Conservation (phyloP, 768 basidiomycete genomes). For the Mycena galericulata region DNA sequence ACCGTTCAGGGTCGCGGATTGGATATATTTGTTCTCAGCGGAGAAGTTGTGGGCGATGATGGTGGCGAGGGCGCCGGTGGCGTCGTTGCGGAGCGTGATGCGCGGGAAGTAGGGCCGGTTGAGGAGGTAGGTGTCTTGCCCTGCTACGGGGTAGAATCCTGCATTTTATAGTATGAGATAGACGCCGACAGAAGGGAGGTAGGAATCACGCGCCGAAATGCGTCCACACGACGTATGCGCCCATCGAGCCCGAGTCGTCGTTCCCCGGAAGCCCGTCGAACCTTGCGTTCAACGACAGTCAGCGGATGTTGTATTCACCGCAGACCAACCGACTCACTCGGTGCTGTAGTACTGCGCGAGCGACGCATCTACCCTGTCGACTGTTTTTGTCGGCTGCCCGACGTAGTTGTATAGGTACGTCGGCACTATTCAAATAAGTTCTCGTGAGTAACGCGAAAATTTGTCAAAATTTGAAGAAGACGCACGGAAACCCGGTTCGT, state of each 20-base stretch:
- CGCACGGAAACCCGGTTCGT: conserved; percentile 33
- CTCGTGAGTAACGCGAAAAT: neutral
- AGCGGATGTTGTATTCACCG: neutral
- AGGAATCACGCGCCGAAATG: conserved; percentile 32
- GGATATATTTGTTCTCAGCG: conserved; percentile 10
- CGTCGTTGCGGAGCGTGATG: conserved; percentile 32
- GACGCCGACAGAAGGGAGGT: neutral
- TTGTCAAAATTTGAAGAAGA: neutral
- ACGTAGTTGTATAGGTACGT: conserved; percentile 37
- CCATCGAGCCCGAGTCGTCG: conserved; percentile 34
- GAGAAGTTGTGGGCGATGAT: neutral
- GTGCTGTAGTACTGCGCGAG: conserved; percentile 23
- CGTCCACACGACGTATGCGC: conserved; percentile 33
- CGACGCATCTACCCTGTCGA: conserved; percentile 30
- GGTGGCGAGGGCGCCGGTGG: conserved; percentile 8
- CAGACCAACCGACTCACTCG: conserved; percentile 9
- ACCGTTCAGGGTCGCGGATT: conserved; percentile 5
- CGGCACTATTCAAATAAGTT: conserved; percentile 17
- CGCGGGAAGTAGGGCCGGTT: conserved; percentile 35
- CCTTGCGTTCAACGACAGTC: neutral
- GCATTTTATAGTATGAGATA: neutral
- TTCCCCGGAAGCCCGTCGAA: conserved; percentile 29
- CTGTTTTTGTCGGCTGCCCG: conserved; percentile 32
- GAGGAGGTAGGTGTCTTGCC: conserved; percentile 34
- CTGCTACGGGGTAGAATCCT: conserved; percentile 35